Percentiles rank a stretch among this genome's conserved stretches.
phyloP scores from a whole-genome alignment of 306 rosid genomes.

The Spatholobus suberectus region DNA sequence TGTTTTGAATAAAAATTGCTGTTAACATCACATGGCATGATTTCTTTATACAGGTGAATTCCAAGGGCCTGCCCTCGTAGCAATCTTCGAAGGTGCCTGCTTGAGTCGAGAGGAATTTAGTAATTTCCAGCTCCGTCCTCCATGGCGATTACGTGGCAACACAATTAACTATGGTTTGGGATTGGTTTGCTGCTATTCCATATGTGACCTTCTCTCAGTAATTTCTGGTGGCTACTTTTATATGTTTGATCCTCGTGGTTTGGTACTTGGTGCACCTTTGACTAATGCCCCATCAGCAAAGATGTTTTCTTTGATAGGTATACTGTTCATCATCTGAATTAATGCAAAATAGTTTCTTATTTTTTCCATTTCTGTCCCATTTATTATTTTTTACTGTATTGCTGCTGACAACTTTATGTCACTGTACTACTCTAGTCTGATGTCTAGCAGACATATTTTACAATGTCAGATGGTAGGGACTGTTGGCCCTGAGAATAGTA shows the following conservation, averaged over 20 bases:
- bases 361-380: constrained; percentile 5
- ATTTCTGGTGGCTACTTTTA: constrained; percentile 89
- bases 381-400: constrained; percentile 19
- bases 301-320: constrained; percentile 89
- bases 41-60: constrained; percentile 71
- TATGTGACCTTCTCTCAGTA: constrained; percentile 83
- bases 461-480: constrained; percentile 5
- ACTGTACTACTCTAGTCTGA: constrained; percentile 18
- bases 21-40: constrained; percentile 38
- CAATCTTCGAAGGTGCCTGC: constrained; percentile 82
- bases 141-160: constrained; percentile 89
- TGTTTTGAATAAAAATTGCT: constrained; percentile 26
- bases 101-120: constrained; percentile 92
- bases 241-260: constrained; percentile 92
- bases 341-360: constrained; percentile 13
- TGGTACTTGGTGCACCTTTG: constrained; percentile 75
- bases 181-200: constrained; percentile 78
- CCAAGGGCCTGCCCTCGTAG: constrained; percentile 98
- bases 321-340: constrained; percentile 22
- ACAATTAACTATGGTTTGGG: constrained; percentile 92
- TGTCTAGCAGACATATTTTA: constrained; percentile 16
- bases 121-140: constrained; percentile 92
- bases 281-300: constrained; percentile 76
- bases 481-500: constrained; percentile 24
- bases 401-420: not conserved